Evolutionary conservation across 2,329 filamentous ascomycete genomes (phyloP).

Genomic region (Aureobasidium pullulans): DNA sequence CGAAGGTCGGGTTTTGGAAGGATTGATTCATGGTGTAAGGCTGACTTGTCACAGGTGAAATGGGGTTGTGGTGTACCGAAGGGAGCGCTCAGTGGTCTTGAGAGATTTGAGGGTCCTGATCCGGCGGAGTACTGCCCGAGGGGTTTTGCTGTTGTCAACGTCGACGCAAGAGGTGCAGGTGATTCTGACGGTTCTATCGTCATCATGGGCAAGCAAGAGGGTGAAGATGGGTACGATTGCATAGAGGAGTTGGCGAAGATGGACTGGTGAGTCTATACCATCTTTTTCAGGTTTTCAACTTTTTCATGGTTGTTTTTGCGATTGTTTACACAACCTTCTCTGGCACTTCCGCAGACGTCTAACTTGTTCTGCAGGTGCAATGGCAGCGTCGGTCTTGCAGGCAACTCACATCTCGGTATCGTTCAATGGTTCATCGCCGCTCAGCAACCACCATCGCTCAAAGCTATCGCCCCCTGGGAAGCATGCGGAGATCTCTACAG

Average conservation of each 20-base stretch:
- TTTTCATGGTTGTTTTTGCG: too few species aligned
- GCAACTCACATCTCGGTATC: slow-evolving; percentile 38
- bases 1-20: not conserved
- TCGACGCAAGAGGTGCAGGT: slow-evolving; percentile 25
- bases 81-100: slow-evolving; percentile 19
- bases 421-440: slow-evolving; percentile 36
- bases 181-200: slow-evolving; percentile 28
- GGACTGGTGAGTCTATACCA: slow-evolving; percentile 26
- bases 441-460: slow-evolving; percentile 34
- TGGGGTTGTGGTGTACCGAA: not conserved
- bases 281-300: too few species aligned
- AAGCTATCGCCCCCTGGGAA: slow-evolving; percentile 41
- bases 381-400: slow-evolving; percentile 36
- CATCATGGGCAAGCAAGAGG: slow-evolving; percentile 36
- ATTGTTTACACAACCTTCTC: too few species aligned
- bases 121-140: slow-evolving; percentile 27
- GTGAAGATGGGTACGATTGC: slow-evolving; percentile 39
- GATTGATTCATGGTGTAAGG: not conserved
- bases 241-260: slow-evolving; percentile 37
- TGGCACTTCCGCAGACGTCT: too few species aligned
- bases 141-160: slow-evolving; percentile 28
- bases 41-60: too few species aligned
- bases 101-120: slow-evolving; percentile 40
- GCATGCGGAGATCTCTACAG: slow-evolving; percentile 40
- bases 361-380: slow-evolving; percentile 26